These are phyloP conservation scores for Spizellomyces sp. DNA, from an alignment of 192 early-diverging fungal genomes.

Conservation along the genomic window DNA sequence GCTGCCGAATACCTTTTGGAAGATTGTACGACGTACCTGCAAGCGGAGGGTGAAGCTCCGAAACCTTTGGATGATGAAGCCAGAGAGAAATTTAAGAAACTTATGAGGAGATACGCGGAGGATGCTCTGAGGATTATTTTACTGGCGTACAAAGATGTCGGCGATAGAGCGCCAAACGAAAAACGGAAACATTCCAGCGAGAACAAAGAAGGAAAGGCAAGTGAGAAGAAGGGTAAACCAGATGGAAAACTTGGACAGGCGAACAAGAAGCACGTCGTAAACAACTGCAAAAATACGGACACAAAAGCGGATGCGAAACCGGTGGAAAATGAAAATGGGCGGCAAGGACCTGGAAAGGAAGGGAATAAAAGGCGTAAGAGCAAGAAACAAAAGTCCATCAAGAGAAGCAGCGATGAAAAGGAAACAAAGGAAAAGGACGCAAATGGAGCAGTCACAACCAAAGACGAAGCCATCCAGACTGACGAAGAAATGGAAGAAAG, in stretches of 20 bases:
- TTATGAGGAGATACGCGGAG: slow-evolving; percentile 2
- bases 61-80: not conserved
- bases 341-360: too few species aligned
- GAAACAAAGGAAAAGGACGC: too few species aligned
- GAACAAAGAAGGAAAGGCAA: not conserved
- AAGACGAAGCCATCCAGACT: too few species aligned
- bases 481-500: too few species aligned
- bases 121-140: not conserved
- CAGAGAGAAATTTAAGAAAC: not conserved
- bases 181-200: not conserved
- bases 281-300: too few species aligned
- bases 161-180: too few species aligned
- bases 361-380: too few species aligned
- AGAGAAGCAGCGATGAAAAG: too few species aligned
- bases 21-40: not conserved
- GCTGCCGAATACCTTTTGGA: slow-evolving; percentile 53
- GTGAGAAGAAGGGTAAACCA: not conserved
- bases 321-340: too few species aligned
- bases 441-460: too few species aligned
- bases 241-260: not conserved
- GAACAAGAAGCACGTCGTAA: not conserved
- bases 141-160: not conserved
- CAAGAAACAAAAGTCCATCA: too few species aligned
- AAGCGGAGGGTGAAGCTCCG: not conserved
- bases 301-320: not conserved